Percentiles rank a stretch among this genome's conserved stretches.
Conservation (phyloP, 345 rosid species). For the Heritiera littoralis region DNA sequence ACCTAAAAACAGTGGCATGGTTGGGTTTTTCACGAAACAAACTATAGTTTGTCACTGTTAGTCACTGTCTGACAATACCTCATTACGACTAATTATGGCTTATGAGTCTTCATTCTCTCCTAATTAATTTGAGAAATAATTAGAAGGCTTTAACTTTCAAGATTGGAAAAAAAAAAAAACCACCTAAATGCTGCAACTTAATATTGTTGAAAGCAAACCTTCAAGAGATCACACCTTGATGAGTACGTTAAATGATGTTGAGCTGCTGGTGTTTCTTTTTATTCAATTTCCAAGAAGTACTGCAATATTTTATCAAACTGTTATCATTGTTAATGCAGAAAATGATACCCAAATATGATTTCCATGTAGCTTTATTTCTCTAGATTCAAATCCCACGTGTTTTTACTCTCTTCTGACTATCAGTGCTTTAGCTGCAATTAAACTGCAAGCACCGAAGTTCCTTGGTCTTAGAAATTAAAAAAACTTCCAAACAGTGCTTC, state of each 20-base stretch:
- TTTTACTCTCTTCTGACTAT: not conserved
- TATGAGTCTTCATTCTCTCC: not conserved
- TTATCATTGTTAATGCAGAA: not conserved
- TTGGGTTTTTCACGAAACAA: slow-evolving; percentile 26
- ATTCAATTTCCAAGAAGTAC: no score
- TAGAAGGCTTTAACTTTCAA: not conserved
- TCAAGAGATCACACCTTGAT: not conserved
- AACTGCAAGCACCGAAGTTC: not conserved
- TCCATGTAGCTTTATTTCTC: not conserved
- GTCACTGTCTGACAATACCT: no score
- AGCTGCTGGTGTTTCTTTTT: no score
- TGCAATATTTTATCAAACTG: not conserved
- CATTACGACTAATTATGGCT: not conserved
- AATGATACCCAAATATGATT: slow-evolving; percentile 4
- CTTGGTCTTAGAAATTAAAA: not conserved
- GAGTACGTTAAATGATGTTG: not conserved
- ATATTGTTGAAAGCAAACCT: not conserved
- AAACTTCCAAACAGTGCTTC: not conserved
- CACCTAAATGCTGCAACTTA: not conserved
- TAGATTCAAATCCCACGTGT: slow-evolving; percentile 17
- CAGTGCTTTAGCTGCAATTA: not conserved
- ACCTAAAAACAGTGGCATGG: slow-evolving; percentile 25
- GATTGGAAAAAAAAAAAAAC: not conserved
- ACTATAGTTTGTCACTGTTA: slow-evolving; percentile 3
- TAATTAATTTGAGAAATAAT: not conserved